Conservation (phyloP, 139 green algal species). For the Deuterostichococcus epilithicus region DNA sequence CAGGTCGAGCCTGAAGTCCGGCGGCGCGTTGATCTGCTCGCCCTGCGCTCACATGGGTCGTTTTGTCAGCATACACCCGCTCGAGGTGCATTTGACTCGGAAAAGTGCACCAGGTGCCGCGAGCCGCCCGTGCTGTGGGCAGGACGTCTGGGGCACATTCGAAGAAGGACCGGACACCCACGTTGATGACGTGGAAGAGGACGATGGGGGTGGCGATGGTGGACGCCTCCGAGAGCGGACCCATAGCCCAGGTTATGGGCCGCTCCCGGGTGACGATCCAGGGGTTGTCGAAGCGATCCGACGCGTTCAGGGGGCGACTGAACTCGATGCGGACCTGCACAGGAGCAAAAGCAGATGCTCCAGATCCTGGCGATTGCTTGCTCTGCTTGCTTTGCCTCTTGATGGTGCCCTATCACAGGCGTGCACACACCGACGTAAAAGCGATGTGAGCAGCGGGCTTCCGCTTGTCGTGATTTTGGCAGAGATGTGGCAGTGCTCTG, state of each 20-base stretch:
- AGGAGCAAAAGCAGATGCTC: too few species aligned
- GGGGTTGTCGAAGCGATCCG: not conserved
- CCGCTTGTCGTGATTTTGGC: too few species aligned
- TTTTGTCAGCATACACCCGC: not conserved
- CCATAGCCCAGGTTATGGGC: not conserved
- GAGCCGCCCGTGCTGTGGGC: not conserved
- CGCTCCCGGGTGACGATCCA: not conserved
- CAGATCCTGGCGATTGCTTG: too few species aligned
- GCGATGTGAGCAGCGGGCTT: too few species aligned
- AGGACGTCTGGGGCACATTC: not conserved
- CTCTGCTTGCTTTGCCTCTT: too few species aligned
- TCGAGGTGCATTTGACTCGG: too few species aligned
- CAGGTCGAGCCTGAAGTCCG: conserved; percentile 3
- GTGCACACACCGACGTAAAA: too few species aligned
- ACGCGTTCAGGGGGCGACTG: not conserved
- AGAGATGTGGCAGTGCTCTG: too few species aligned
- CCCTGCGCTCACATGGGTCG: not conserved
- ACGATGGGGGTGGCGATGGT: conserved; percentile 1
- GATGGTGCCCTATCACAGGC: too few species aligned
- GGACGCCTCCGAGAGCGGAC: conserved; percentile 7
- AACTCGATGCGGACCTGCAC: not conserved
- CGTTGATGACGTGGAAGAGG: conserved; percentile 9
- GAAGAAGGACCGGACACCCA: not conserved
- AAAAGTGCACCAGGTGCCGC: too few species aligned
- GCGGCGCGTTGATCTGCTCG: not conserved